phyloP scores from a whole-genome alignment of 139 green algal species.

The Chlamydomonas eustigma region DNA sequence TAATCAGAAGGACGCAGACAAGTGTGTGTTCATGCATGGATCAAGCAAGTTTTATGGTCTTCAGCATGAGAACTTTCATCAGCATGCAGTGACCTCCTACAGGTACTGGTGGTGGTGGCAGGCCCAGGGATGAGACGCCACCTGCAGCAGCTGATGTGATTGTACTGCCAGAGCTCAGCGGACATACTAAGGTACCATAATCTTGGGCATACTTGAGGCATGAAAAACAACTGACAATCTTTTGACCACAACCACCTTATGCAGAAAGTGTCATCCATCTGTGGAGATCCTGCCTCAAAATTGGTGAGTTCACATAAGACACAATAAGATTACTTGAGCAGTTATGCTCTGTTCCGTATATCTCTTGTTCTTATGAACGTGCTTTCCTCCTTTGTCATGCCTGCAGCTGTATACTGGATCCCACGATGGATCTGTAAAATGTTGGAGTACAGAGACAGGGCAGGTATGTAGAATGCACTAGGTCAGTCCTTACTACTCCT shows the following conservation, averaged over 20 bases:
- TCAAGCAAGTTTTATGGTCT: too few species aligned
- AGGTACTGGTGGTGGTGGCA: neutral
- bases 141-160: neutral
- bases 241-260: too few species aligned
- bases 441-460: constrained; percentile 60
- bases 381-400: neutral
- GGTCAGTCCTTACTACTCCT: too few species aligned
- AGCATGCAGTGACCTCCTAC: too few species aligned
- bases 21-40: too few species aligned
- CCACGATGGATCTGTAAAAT: constrained; percentile 55
- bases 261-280: neutral
- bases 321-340: neutral
- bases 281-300: neutral
- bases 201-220: too few species aligned
- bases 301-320: neutral
- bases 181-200: constrained; percentile 17
- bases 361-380: neutral
- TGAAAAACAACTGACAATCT: too few species aligned
- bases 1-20: too few species aligned
- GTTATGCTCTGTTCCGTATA: constrained; percentile 1
- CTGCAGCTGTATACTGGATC: constrained; percentile 71
- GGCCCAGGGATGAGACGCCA: neutral
- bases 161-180: constrained; percentile 5
- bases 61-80: too few species aligned
- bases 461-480: too few species aligned